These are phyloP conservation scores for Phytophthora sp. DNA, from an alignment of 352 stramenopile genomes.

Conservation along the genomic window DNA sequence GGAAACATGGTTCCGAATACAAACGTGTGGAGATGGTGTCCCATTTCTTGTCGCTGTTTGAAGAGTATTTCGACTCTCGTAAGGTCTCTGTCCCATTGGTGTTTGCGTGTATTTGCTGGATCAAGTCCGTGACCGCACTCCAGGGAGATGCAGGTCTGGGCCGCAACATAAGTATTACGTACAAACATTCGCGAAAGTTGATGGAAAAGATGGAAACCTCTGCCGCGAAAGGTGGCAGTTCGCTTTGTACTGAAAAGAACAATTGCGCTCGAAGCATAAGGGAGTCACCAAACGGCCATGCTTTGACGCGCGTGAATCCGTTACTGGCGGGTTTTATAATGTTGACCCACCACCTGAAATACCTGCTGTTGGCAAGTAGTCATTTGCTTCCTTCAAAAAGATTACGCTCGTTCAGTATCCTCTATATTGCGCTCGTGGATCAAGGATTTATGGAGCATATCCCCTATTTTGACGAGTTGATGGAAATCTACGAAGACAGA, in stretches of 20 bases:
- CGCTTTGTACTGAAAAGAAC: too few species aligned
- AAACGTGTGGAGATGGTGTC: too few species aligned
- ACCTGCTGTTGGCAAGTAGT: slow-evolving; percentile 24
- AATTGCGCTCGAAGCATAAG: too few species aligned
- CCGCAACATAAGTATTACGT: slow-evolving; percentile 31
- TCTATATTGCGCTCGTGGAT: slow-evolving; percentile 39
- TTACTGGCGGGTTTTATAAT: slow-evolving; percentile 38
- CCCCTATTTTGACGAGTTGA: slow-evolving; percentile 38
- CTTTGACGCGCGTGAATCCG: slow-evolving; percentile 35
- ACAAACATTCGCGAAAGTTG: slow-evolving; percentile 31
- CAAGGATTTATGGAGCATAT: slow-evolving; percentile 25
- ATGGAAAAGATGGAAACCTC: slow-evolving; percentile 25
- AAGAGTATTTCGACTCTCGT: slow-evolving; percentile 34
- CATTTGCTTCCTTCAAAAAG: too few species aligned
- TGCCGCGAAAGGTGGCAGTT: slow-evolving; percentile 24
- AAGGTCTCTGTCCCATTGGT: slow-evolving; percentile 32
- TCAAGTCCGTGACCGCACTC: slow-evolving; percentile 37
- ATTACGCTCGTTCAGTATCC: slow-evolving; percentile 37
- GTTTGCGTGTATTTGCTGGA: slow-evolving; percentile 41
- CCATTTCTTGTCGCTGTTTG: slow-evolving; percentile 31
- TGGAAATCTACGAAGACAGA: slow-evolving; percentile 31
- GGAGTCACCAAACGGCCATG: too few species aligned
- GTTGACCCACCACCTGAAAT: slow-evolving; percentile 34
- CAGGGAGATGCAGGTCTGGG: slow-evolving; percentile 32
- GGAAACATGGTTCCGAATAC: too few species aligned